Evolutionary conservation across 768 basidiomycete genomes (phyloP), one percentile per base, ranked within the genome.

Genomic region (Mycena venus): DNA sequence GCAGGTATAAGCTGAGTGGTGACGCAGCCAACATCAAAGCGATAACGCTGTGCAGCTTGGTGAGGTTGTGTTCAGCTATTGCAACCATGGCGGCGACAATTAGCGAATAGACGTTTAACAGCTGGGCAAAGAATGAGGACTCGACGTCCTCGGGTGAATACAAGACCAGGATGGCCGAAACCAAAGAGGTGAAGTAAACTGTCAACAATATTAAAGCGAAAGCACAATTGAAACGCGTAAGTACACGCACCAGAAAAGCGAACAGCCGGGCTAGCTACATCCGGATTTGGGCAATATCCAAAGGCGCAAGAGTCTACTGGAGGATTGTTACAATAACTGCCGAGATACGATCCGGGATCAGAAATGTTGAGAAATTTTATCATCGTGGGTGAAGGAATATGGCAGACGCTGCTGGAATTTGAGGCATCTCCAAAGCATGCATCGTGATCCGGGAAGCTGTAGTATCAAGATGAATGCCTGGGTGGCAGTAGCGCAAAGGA

Each of bases 71-170:
- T 27, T 64, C 38, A 10, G 40, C 53, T 23, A 75, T 67, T 12
- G 74, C 65, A 29, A 75, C 64, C 3, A 69, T 71, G 23, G 74
- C 60, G 21, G 74, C 70, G 17, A 72, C 53, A 42, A 75, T 62
- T 47, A 75, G 63, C n/a, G 74, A 75, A 44, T 75, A 75, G 7
- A 72, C 75, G 56, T 72, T 72, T n/a, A 75, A 61, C 3, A 72
- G 66, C 40, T 72, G 75, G 38, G 74, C 69, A 21, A 62, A 67
- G 34, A 75, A 71, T 2, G 74, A 59, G 11, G 44, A 60, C 15
- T 47, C 47, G 25, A 75, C 63, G 15, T 75, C 73, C 17, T 47
- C 68, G 12, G 69, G 68, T n/a, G 64, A 67, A 44, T 70, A 75
- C 14, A 75, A 40, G 19, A 68, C 59, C 29, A 75, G 59, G 11